Percentiles rank a stretch among this genome's conserved stretches.
These are phyloP conservation scores for Flaveria sonorensis DNA, from an alignment of 129 eudicot genomes.

Conservation along the genomic window DNA sequence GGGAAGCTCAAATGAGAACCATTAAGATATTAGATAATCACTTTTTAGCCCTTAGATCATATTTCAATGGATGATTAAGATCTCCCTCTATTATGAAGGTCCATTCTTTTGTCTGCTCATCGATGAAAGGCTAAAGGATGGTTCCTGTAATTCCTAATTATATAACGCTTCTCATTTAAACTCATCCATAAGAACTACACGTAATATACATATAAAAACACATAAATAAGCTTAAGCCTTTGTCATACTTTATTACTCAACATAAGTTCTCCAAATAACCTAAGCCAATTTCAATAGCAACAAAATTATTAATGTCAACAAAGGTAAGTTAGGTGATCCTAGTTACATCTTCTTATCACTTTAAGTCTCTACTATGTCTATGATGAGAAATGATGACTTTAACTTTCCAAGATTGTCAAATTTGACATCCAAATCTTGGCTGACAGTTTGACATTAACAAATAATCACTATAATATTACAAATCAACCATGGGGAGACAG, in stretches of 20 bases:
- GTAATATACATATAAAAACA: too few species aligned
- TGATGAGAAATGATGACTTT: background rate
- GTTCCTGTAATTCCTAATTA: background rate
- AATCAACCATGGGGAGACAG: conserved; percentile 2
- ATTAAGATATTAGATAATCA: too few species aligned
- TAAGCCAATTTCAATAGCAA: background rate
- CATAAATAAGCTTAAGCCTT: too few species aligned
- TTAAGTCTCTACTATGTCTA: background rate
- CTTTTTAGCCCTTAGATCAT: background rate
- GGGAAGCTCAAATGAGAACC: background rate
- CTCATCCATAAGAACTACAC: too few species aligned
- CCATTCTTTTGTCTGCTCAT: background rate
- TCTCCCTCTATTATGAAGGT: too few species aligned
- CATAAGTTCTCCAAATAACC: background rate
- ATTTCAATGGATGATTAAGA: background rate
- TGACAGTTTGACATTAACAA: background rate
- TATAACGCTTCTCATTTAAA: too few species aligned
- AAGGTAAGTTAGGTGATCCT: background rate
- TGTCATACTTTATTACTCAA: background rate
- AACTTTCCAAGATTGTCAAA: conserved; percentile 10
- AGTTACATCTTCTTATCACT: background rate
- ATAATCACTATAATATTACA: background rate
- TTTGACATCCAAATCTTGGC: background rate
- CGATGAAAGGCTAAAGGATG: background rate
- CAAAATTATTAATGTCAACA: background rate